Evolutionary conservation across 176 grass and related monocot genomes (phyloP), one percentile per base, ranked within the genome.

Genomic region (Oryza coarctata): DNA sequence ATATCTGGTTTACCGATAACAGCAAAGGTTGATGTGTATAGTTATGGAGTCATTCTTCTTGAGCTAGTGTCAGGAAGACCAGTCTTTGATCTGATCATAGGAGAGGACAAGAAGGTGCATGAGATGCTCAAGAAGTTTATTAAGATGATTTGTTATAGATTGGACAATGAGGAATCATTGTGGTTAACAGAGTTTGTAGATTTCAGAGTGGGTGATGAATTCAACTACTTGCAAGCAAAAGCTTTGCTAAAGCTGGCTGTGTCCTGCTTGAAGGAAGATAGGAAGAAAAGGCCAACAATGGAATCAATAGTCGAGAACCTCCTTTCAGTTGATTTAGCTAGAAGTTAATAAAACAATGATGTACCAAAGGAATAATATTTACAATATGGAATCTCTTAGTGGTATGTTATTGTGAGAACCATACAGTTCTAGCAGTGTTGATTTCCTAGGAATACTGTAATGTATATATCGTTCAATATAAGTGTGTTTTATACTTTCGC

Each of bases 241-340:
- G 25, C 32, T 2, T 7, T 85, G 87, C 39, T 89, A 39, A 80
- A 39, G 82, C 14, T 89, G 65, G 82, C 76, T 15, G 30, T 84
- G 57, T 89, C 87, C 4, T 89, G 87, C 82, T 47, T 85, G 38
- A 71, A 84, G 23, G 87, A 88, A 79, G 87, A 89, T 34, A 80
- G 50, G 63, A 89, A 80, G 71, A 89, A 27, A 23, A 62, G 87
- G 29, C 87, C 87, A 26, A 75, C 76, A 9, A 89, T 89, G 87
- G 87, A 89, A 69, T 84, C 87, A 14, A 13, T 89, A 52, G 87
- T 84, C 0, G 70, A 89, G 70, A 84, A 50, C 70, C 70, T 89
- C 49, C 76, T 84, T 32, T 62, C 82, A 26, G 50, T 80, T 63
- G 64, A 80, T 63, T 43, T 50, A 70, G 29, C 85, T 43, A 62